Percentiles rank a stretch among this genome's conserved stretches.
Conservation (phyloP, 495 filamentous ascomycete species). For the Platismatia glauca region DNA sequence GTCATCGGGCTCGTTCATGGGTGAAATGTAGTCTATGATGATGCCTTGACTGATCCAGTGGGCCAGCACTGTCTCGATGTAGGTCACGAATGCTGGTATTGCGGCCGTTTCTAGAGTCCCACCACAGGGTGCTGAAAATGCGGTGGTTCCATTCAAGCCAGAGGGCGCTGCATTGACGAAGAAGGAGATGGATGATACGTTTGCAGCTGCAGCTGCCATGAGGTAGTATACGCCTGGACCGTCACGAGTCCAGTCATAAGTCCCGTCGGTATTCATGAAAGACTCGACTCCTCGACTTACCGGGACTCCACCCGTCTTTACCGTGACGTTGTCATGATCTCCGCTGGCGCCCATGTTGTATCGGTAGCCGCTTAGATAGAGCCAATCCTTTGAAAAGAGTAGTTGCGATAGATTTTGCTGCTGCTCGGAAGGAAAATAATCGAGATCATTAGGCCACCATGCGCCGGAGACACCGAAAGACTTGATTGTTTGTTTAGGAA, state of each 20-base stretch:
- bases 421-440: constrained; percentile 11
- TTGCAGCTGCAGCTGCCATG: constrained; percentile 3
- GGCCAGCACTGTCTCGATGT: constrained; percentile 1
- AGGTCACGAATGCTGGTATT: constrained; percentile 6
- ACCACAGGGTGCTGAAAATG: constrained; percentile 1
- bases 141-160: constrained; percentile 1
- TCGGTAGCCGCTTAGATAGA: constrained; percentile 14
- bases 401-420: constrained; percentile 13
- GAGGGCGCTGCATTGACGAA: constrained; percentile 14
- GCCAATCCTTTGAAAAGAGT: constrained; percentile 11
- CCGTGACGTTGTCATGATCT: not conserved
- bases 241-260: constrained; percentile 15
- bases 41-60: constrained; percentile 1
- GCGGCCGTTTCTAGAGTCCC: not conserved
- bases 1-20: constrained; percentile 18
- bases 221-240: constrained; percentile 9
- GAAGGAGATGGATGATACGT: constrained; percentile 12
- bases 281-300: constrained; percentile 9
- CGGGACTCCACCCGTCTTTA: not conserved
- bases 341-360: constrained; percentile 15
- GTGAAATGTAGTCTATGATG: constrained; percentile 13
- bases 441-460: constrained; percentile 16
- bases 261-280: constrained; percentile 9
- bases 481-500: constrained; percentile 14
- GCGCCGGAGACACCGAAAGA: constrained; percentile 15